Base-by-base conservation (phyloP, 2,329 filamentous ascomycete species). In the Cadophora sp. region DNA sequence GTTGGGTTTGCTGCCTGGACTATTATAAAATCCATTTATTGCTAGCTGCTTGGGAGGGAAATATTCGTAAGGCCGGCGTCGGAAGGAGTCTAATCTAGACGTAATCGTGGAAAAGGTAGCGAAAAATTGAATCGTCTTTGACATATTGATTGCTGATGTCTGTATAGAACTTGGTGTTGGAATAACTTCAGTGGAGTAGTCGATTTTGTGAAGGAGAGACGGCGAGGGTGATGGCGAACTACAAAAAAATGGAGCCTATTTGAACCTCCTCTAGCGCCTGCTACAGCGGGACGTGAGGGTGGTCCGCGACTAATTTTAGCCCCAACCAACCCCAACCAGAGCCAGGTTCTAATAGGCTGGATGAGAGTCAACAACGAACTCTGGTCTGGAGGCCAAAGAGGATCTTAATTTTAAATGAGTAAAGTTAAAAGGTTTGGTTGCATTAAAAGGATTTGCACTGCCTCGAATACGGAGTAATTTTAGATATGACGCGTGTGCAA, bases 301-400 rank as follows among this genome's bases (percentile, higher is more conserved):
- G 64, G 65, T 63, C 31, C 65, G 62, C 56, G 56, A 58, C 62
- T 67, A 69, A 63, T 68, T 68, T 62, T 68, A 68, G 63, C 55
- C 64, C 61, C 58, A 65, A 55, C 53, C 40, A 70, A 65, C 37
- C 6, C 43, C 9, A n/a, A 46, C 16, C 11, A 46, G 19, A 46
- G 43, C 64, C 56, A 56, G 66, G 34, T 68, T 67, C 62, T 34
- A 71, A 69, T 66, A 67, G 46, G 65, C 69, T 69, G 34, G 65
- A 68, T 68, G 37, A 63, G 55, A 64, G 61, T 40, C 58, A 68
- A 61, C 67, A 65, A 66, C 40, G 56, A 67, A 69, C 40, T 50
- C 64, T 31, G 56, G 64, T 66, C 68, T 51, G 29, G 53, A 68
- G 53, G 43, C 62, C 27, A 68, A 70, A 68, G 26, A 61, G 62